These are phyloP conservation scores for Vitis amurensis DNA, from an alignment of 164 flowering plant genomes.

Conservation along the genomic window DNA sequence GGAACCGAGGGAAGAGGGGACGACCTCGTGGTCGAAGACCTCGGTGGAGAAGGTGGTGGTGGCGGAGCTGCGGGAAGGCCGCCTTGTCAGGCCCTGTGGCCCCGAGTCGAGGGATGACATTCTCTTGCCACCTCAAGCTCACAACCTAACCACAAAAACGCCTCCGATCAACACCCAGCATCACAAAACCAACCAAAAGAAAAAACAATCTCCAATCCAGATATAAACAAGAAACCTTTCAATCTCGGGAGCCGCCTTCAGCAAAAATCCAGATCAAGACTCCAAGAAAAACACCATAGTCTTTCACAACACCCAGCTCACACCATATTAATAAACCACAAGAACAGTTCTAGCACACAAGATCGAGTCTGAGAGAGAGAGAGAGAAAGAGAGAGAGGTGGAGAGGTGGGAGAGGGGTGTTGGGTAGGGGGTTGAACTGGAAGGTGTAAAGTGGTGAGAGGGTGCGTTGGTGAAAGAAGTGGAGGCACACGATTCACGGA, in stretches of 20 bases:
- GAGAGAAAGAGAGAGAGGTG: neutral
- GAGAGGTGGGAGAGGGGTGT: neutral
- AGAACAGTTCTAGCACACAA: neutral
- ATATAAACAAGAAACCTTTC: no score
- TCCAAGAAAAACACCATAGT: no score
- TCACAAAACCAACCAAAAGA: no score
- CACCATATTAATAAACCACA: no score
- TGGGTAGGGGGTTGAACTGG: neutral
- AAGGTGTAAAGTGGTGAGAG: neutral
- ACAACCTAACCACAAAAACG: no score
- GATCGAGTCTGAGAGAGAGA: neutral
- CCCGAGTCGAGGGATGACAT: constrained; percentile 35
- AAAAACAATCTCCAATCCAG: no score
- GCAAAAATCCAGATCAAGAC: no score
- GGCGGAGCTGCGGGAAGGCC: constrained; percentile 83
- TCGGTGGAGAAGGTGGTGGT: constrained; percentile 75
- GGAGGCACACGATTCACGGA: no score
- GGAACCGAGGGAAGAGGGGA: constrained; percentile 79
- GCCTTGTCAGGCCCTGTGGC: constrained; percentile 57
- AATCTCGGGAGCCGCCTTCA: no score
- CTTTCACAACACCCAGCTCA: no score
- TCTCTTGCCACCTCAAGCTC: constrained; percentile 11
- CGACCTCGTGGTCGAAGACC: constrained; percentile 95
- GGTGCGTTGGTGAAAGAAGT: neutral
- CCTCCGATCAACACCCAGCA: no score